Base-by-base conservation (phyloP, 73 alveolate species). In the Tetrahymena borealis region DNA sequence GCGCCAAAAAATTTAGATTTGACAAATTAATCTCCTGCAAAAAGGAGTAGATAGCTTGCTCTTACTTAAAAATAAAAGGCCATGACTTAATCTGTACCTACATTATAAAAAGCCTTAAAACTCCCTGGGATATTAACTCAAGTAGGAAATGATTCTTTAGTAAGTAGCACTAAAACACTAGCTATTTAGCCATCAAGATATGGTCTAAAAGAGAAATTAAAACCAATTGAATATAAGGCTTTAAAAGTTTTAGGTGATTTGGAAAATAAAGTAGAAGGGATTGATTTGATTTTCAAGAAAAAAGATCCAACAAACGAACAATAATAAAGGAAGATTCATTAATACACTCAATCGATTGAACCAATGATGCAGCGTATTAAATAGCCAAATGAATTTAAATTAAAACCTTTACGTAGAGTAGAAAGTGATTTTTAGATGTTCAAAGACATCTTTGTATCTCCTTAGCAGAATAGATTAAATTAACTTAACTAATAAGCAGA, bases 371-470 rank as follows among this genome's bases (percentile, higher is more conserved):
- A 24, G 85, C n/a, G 85, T 24, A 60, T 60, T 1, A 60, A 60
- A 60, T 93, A 93, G 92, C 95, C 95, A 3, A 93, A 93, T 40
- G 95, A 93, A 79, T 93, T 79, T 93, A 93, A 93, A 42, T 79
- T 79, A 90, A 93, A 93, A 85, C 95, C 95, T 60, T 78, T 93
- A 13, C 78, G 95, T 18, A 93, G 95, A 85, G 77, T 78, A 37
- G 95, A 93, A 43, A 93, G 91, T 15, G 95, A 93, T 85, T 40
- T 93, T 90, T 28, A 93, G 38, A 93, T 93, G 95, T 93, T 79
- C 38, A 93, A 93, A 32, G 95, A 93, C 77, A 93, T 93, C 20
- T 93, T 93, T 33, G 95, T 93, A 5, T 41, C 39, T 32, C 95
- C 95, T 79, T 79, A 93, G 32, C 91, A 91, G 9, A 79, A 85